Base-by-base conservation (phyloP, 78 protist species). In the Tieghemostelium lacteum region DNA sequence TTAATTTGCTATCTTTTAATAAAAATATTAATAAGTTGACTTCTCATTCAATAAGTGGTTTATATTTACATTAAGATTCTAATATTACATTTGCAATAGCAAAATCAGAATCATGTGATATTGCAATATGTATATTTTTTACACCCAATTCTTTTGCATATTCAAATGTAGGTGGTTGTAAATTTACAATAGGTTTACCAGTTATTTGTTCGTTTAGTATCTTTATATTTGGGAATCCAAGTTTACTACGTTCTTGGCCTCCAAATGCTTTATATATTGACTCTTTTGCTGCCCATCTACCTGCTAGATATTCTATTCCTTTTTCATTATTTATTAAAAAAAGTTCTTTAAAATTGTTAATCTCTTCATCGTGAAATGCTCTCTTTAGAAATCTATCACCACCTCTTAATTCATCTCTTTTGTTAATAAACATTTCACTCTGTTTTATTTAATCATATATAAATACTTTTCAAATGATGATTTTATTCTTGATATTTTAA, bases 221-320 rank as follows among this genome's bases (percentile, higher is more conserved):
- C n/a, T 39, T 26, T n/a, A 80, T 80, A 40, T 80, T 80, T 80
- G 36, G 75, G 67, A 80, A 80, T n/a, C 40, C 40, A 37, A 80
- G 58, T 28, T 40, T 64, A 14, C 76, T 16, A 31, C 88, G 26
- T 3, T 80, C 88, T 26, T 49, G 37, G 26, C 63, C 64, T 20
- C 67, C 64, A 33, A 80, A 49, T 39, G 88, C 88, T 67, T 80
- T 80, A 57, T 80, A 80, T 7, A 80, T 71, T 37, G 88, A 80
- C 57, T 80, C 88, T 57, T 80, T 80, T 52, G 88, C 88, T 67
- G 88, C 75, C 88, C 88, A 80, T 80, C 88, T 39, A 42, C 88
- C 88, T 17, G 77, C 88, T 52, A 80, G 39, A 67, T 67, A 80
- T 29, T 80, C 67, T 17, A 52, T 45, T 20, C 57, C 67, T n/a